phyloP scores from a whole-genome alignment of 495 filamentous ascomycete genomes.

The Penicilliopsis zonata region DNA sequence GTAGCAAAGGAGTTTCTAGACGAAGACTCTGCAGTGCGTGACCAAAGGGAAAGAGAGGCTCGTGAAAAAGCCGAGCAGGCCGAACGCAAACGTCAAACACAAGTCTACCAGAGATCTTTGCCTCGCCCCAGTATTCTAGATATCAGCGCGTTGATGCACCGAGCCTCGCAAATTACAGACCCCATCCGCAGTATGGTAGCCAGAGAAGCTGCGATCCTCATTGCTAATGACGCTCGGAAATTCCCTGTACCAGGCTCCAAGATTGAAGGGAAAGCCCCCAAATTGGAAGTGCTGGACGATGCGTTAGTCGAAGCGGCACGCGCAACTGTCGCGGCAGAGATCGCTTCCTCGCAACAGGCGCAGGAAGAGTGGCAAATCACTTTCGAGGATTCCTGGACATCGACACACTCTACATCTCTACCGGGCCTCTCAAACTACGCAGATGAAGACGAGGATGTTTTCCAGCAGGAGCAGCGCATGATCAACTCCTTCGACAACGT shows the following conservation, averaged over 20 bases:
- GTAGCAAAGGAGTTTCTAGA: constrained; percentile 41
- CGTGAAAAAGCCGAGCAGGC: constrained; percentile 59
- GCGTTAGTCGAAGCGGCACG: constrained; percentile 58
- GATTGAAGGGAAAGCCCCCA: constrained; percentile 44
- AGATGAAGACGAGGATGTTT: constrained; percentile 42
- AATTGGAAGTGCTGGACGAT: constrained; percentile 60
- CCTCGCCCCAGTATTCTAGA: constrained; percentile 70
- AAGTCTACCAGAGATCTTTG: constrained; percentile 74
- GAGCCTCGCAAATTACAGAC: constrained; percentile 39
- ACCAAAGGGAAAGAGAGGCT: constrained; percentile 55
- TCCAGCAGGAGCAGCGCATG: constrained; percentile 36
- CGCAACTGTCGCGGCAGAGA: constrained; percentile 62
- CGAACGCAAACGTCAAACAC: constrained; percentile 74
- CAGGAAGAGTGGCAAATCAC: constrained; percentile 40
- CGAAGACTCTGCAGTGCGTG: constrained; percentile 78
- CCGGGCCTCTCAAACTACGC: constrained; percentile 70
- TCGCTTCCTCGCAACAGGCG: constrained; percentile 30
- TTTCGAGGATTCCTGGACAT: constrained; percentile 58
- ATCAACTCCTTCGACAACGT: constrained; percentile 38
- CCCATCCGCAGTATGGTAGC: constrained; percentile 52
- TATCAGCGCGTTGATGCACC: constrained; percentile 51
- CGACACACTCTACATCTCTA: constrained; percentile 46
- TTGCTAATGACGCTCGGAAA: constrained; percentile 68
- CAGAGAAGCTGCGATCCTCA: constrained; percentile 62
- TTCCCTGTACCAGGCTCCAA: constrained; percentile 57